Base-by-base conservation (phyloP, 1,284 basidiomycete species). In the Omphalotus olearius region DNA sequence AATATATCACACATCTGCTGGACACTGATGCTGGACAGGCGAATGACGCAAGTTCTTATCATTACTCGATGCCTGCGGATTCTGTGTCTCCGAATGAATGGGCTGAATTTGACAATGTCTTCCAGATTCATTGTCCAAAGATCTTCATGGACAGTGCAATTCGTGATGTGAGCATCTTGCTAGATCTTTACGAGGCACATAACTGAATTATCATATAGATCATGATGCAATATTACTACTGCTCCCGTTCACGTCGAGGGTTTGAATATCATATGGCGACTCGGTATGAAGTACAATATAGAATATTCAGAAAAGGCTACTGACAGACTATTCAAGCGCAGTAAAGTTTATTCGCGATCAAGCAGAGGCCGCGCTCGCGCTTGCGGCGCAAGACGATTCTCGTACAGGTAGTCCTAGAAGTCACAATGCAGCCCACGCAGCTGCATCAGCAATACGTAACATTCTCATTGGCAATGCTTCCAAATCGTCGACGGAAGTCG, bases 261-360 rank as follows among this genome's bases (percentile, higher is more conserved):
- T 83, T 91, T 51, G 88, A 93, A 63, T 98, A 95, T 65, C 90
- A 92, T 61, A 82, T 93, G 73, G 91, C 92, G 3, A 84, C 89
- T 17, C 81, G 87, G 91, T 90, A 64, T 58, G 80, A 23, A 23
- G 23, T 67, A 42, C 45, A 14, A 35, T 18, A 17, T 28, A 14
- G 56, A 3, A n/a, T 16, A 62, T 50, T 36, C 26, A 20, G 18
- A 57, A 41, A n/a, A 10, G 7, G 30, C 30, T 10, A 9, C 7
- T 33, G 30, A 33, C 13, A 23, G 23, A 36, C 41, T 48, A 26
- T 36, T 50, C 11, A 46, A 91, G 88, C 41, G 90, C 90, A 45
- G 83, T 93, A 48, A 89, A 88, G 64, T 92, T 89, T 67, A 89
- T 93, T 54, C 80, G 86, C 49, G 89, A 91, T 61, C 87, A 91